A percentile compares a stretch with the other conserved stretches of the same genome.
These are phyloP conservation scores for Nicotiana benthamiana DNA, from an alignment of 257 asterid genomes.

Conservation along the genomic window DNA sequence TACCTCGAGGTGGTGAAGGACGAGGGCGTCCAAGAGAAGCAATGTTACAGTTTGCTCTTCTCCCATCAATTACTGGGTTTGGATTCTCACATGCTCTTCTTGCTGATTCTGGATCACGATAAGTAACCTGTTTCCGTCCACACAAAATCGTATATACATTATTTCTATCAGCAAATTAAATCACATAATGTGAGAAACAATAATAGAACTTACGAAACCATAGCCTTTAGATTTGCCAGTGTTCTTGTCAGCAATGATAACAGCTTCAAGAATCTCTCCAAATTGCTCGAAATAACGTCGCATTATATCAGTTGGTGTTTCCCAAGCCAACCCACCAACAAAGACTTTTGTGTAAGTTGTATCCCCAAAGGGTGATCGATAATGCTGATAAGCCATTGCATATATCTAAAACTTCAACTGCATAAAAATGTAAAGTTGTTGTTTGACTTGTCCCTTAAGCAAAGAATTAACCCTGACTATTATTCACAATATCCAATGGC, in stretches of 20 bases:
- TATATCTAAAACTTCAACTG: not conserved
- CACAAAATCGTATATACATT: not conserved
- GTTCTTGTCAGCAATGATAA: slow-evolving; percentile 85
- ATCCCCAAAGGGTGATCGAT: slow-evolving; percentile 97
- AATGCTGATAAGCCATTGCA: slow-evolving; percentile 82
- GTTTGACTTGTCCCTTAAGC: not conserved
- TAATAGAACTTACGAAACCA: slow-evolving; percentile 60
- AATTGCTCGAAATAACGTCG: slow-evolving; percentile 68
- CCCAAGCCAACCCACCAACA: slow-evolving; percentile 99
- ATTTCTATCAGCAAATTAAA: not conserved
- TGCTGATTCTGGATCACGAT: slow-evolving; percentile 85
- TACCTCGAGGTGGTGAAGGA: slow-evolving; percentile 78
- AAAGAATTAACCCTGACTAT: not conserved
- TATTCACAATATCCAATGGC: not conserved
- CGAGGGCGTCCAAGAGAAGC: slow-evolving; percentile 93
- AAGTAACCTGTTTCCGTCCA: slow-evolving; percentile 54
- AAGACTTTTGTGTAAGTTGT: slow-evolving; percentile 87
- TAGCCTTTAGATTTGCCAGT: slow-evolving; percentile 95
- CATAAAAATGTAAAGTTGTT: not conserved
- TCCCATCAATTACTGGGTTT: slow-evolving; percentile 84
- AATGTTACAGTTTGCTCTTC: slow-evolving; percentile 89
- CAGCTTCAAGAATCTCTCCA: slow-evolving; percentile 95
- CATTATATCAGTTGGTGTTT: slow-evolving; percentile 87
- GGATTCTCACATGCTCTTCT: slow-evolving; percentile 71
- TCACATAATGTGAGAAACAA: not conserved